Conservation (phyloP, 139 green algal genomes). For the Haematococcus sp. region DNA sequence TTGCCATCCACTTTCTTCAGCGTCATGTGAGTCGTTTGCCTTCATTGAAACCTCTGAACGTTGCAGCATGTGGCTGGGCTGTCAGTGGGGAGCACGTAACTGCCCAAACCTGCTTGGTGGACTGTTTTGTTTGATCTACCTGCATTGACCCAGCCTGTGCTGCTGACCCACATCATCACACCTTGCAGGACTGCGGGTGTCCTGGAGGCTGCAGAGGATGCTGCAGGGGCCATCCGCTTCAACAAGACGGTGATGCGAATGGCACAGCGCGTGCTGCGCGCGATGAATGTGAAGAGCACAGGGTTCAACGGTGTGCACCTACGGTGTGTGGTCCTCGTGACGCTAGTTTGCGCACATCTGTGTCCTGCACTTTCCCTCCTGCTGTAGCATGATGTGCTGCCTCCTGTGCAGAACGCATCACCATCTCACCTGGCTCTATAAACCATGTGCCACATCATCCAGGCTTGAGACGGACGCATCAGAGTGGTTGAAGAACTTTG, state of each 20-base stretch:
- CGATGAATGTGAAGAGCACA: constrained; percentile 29
- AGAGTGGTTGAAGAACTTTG: constrained; percentile 65
- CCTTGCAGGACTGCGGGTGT: constrained; percentile 36
- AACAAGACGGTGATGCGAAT: constrained; percentile 39
- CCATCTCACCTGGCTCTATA: too few relatives aligned
- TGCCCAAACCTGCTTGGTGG: background rate
- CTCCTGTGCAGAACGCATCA: too few relatives aligned
- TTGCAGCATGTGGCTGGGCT: too few relatives aligned
- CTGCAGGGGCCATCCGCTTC: constrained; percentile 59
- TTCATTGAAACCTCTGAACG: too few relatives aligned
- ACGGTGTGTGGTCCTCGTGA: background rate
- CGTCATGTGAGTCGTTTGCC: constrained; percentile 28
- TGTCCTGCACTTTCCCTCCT: too few relatives aligned
- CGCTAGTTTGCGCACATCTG: too few relatives aligned
- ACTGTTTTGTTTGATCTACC: too few relatives aligned
- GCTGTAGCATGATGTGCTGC: too few relatives aligned
- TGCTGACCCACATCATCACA: too few relatives aligned
- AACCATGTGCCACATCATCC: background rate
- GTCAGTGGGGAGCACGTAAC: too few relatives aligned
- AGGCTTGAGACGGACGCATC: constrained; percentile 65
- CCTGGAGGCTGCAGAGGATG: constrained; percentile 54
- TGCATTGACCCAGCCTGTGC: too few relatives aligned
- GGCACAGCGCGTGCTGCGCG: constrained; percentile 49
- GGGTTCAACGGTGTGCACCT: constrained; percentile 59
- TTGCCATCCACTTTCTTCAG: constrained; percentile 71